Base-by-base conservation (phyloP, 331 rosid species). In the Pyracantha coccinea region DNA sequence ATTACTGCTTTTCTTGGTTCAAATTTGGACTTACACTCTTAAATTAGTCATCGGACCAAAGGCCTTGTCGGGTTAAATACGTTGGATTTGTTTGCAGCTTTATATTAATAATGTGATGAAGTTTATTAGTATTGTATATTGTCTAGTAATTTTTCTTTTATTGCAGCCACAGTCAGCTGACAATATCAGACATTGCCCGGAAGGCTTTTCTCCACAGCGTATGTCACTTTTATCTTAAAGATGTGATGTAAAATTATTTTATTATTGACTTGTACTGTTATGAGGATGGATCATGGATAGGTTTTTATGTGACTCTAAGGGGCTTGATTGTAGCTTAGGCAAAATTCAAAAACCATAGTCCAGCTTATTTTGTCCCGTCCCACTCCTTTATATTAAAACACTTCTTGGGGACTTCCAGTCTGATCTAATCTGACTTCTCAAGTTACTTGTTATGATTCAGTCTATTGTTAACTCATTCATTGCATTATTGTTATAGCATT, bases 121-220 rank as follows among this genome's bases (percentile, higher is more conserved):
- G 73, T 71, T 76, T 27, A 28, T 47, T 70, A 58, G 44, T 50
- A 63, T 66, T 17, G 8, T 23, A 24, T 81, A 45, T 54, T 45
- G 58, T 75, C 76, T 88, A 79, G 84, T 78, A 72, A 47, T 75
- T 64, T 69, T 53, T 64, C 74, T 69, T 64, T 63, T 74, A 77
- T 75, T 71, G 89, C 92, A 92, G 98, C 79, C 91, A 84, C 65
- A 81, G 82, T 70, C 95, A 91, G 50, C 96, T 90, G 83, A 90
- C 98, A 7, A 84, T 92, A 80, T 89, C 97, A 47, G 99, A 95
- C 72, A 83, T 95, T 78, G 99, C 99, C 35, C 86, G 99, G 86
- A 95, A 95, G 84, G 98, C 99, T 88, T 95, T 95, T 87, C 99
- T 95, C 79, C 86, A 88, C 78, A 95, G 99, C 79, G 99, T 95